A percentile compares a stretch with the other conserved stretches of the same genome.
Evolutionary conservation across 768 basidiomycete genomes (phyloP).

Genomic region (Tricholoma furcatifolium): DNA sequence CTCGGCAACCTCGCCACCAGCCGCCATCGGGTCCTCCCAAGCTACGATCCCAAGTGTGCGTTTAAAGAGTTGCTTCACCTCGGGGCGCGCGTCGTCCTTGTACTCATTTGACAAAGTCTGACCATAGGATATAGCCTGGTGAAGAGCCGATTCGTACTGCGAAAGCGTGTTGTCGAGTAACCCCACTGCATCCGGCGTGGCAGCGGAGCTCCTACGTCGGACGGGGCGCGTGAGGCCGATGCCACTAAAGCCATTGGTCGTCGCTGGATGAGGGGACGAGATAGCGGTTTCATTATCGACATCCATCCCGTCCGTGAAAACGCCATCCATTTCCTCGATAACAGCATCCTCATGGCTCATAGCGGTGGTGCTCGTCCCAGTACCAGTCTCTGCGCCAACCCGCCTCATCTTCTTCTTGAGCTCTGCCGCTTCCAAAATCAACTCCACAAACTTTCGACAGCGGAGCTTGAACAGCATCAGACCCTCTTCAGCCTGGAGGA

Average conservation of each 20-base stretch:
- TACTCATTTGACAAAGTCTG: slow-evolving; percentile 69
- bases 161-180: slow-evolving; percentile 19
- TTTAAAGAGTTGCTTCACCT: slow-evolving; percentile 66
- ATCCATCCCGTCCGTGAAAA: slow-evolving; percentile 49
- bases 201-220: slow-evolving; percentile 5
- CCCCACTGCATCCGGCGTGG: slow-evolving; percentile 14
- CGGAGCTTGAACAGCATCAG: slow-evolving; percentile 79
- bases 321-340: slow-evolving; percentile 39
- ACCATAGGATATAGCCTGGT: slow-evolving; percentile 71
- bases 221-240: slow-evolving; percentile 13
- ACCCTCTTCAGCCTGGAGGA: slow-evolving; percentile 65
- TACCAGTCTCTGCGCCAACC: neutral
- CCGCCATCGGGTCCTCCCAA: slow-evolving; percentile 70
- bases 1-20: slow-evolving; percentile 62
- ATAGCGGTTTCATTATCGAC: slow-evolving; percentile 40
- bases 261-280: slow-evolving; percentile 15
- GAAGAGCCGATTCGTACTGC: slow-evolving; percentile 58
- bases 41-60: slow-evolving; percentile 80
- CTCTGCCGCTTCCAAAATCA: slow-evolving; percentile 69
- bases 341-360: slow-evolving; percentile 30
- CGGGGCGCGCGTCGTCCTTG: slow-evolving; percentile 57
- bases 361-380: neutral
- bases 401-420: slow-evolving; percentile 59
- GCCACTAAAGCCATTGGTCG: slow-evolving; percentile 27
- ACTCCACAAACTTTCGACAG: slow-evolving; percentile 84